phyloP scores from a whole-genome alignment of 208 protist species.

The Tritrichomonas foetus region DNA sequence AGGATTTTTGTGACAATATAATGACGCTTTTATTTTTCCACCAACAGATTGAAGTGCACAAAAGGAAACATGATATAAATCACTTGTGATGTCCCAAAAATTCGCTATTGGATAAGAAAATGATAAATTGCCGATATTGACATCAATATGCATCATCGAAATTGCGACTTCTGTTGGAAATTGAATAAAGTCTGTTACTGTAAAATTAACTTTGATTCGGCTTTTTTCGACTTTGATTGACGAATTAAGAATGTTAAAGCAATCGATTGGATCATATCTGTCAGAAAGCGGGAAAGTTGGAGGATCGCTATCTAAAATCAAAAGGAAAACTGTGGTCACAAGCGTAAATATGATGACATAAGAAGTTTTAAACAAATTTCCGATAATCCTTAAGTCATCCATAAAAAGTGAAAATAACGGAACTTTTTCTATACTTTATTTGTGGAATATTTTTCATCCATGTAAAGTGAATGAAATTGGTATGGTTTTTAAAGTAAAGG shows the following conservation, averaged over 20 bases:
- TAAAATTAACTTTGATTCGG: neutral
- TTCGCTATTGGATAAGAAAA: neutral
- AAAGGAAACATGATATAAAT: neutral
- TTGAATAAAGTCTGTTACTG: neutral
- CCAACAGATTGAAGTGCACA: neutral
- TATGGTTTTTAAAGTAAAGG: too few relatives aligned
- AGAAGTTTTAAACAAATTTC: too few relatives aligned
- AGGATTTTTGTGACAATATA: neutral
- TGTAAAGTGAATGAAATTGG: too few relatives aligned
- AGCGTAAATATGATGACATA: too few relatives aligned
- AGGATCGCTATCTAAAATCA: too few relatives aligned
- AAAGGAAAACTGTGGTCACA: too few relatives aligned
- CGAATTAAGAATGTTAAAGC: neutral
- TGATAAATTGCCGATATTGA: neutral
- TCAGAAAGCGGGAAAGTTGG: too few relatives aligned
- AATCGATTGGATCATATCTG: neutral
- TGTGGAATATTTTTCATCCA: too few relatives aligned
- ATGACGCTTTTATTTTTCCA: neutral
- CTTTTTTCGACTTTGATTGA: neutral
- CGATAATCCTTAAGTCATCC: too few relatives aligned
- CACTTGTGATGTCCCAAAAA: neutral
- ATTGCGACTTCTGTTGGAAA: neutral
- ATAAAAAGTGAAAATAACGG: too few relatives aligned
- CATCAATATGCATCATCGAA: neutral
- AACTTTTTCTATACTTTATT: too few relatives aligned